Evolutionary conservation across 2,329 filamentous ascomycete genomes (phyloP), one percentile per base, ranked within the genome.

Genomic region (Cladobotryum protrusum): DNA sequence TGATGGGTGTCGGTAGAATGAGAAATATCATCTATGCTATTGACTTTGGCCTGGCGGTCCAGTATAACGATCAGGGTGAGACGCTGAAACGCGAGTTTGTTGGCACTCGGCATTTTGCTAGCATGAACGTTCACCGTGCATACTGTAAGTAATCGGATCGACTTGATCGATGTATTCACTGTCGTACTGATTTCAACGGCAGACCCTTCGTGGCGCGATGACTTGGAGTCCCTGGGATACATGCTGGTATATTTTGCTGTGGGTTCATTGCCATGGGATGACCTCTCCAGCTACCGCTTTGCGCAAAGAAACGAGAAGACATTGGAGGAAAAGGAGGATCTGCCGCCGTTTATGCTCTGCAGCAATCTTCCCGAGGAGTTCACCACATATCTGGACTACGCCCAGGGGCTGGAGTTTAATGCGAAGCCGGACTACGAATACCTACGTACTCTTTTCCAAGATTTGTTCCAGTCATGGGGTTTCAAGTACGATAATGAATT

Each of bases 401-500:
- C 82, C 50, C 82, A 84, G 55, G 85, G 81, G 45, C 79, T 88
- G 52, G 79, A 79, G 61, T 87, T 87, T 68, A 81, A 86, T 60
- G 83, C 87, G 71, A 87, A 86, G 75, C 85, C 85, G 11, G 81
- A 88, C 67, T 89, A 89, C 71, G 82, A 79, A 8, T 87, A 87
- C 70, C 80, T 88, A 48, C 81, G 83, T 65, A 84, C 83, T 76
- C 86, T 87, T 65, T 88, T 89, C 78, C 80, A 82, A 55, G 80
- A 85, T 61, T 75, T 87, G 50, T 87, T 87, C 64, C 79, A 82
- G 57, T 78, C 82, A 51, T 79, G 85, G 64, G 84, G 84, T 45
- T 87, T 87, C 76, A 81, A 86, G 69, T 86, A 87, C 67, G 85
- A 89, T 70, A 86, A 88, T 61, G 82, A 88, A 55, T 88, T 87